Conservation (phyloP, 2,329 filamentous ascomycete genomes). For the Chrysoporthe austroafricana region DNA sequence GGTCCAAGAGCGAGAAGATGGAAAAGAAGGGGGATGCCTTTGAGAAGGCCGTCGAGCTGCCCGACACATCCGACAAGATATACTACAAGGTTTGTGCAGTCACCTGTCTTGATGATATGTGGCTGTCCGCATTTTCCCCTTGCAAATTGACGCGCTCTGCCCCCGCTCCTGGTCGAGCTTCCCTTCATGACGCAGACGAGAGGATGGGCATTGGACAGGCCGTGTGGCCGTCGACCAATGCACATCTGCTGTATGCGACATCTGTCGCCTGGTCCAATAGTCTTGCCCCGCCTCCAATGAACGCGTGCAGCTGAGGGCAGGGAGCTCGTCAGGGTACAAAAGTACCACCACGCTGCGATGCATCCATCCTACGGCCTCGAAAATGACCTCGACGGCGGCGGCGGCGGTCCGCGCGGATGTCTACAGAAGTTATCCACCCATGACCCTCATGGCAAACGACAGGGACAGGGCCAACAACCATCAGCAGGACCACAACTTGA, state of each 20-base stretch:
- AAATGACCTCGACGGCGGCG: conserved; percentile 13
- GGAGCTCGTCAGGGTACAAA: neutral
- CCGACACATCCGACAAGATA: conserved; percentile 70
- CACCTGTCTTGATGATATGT: conserved; percentile 23
- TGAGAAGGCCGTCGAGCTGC: conserved; percentile 74
- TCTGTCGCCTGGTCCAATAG: conserved; percentile 5
- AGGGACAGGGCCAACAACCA: conserved; percentile 9
- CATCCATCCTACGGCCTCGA: neutral
- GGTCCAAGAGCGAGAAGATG: conserved; percentile 84
- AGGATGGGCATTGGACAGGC: conserved; percentile 7
- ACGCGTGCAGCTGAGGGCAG: conserved; percentile 15
- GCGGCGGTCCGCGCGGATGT: conserved; percentile 22
- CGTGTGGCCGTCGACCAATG: conserved; percentile 4
- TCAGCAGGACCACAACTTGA: neutral
- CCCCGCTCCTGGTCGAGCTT: neutral
- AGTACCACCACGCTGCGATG: neutral
- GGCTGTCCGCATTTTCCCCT: conserved; percentile 16
- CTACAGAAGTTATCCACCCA: conserved; percentile 16
- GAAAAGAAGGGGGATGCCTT: conserved; percentile 75
- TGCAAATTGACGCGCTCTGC: conserved; percentile 21
- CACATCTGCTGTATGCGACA: conserved; percentile 8
- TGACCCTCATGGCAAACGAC: neutral
- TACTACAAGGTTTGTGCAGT: conserved; percentile 82
- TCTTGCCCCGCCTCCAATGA: conserved; percentile 17
- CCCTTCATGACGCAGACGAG: conserved; percentile 5